Evolutionary conservation across 2,329 filamentous ascomycete species (phyloP).

Genomic region (Acephala macrosclerotiorum): DNA sequence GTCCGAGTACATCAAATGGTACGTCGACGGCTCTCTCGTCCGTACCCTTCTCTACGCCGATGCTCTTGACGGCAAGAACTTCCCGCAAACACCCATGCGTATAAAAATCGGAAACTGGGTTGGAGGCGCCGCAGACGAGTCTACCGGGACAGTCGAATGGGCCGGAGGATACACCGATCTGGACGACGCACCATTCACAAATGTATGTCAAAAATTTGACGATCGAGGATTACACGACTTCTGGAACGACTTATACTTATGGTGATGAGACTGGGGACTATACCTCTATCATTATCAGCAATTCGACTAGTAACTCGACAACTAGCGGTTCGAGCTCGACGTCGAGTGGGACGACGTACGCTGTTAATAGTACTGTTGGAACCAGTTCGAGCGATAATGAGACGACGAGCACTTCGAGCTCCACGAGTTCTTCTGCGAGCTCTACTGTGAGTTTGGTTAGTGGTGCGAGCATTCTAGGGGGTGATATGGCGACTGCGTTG

Average conservation of each 20-base stretch:
- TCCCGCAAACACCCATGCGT: slow-evolving; percentile 79
- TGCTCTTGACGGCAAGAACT: slow-evolving; percentile 66
- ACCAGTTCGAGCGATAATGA: slow-evolving; percentile 12
- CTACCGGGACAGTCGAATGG: slow-evolving; percentile 68
- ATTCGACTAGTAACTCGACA: slow-evolving; percentile 5
- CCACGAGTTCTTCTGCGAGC: neutral
- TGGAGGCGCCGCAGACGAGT: slow-evolving; percentile 61
- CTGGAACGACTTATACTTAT: slow-evolving; percentile 67
- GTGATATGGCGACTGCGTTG: neutral
- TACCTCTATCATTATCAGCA: slow-evolving; percentile 50
- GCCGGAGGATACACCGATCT: slow-evolving; percentile 74
- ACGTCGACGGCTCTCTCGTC: slow-evolving; percentile 70
- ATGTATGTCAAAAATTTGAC: slow-evolving; percentile 74
- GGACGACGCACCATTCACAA: slow-evolving; percentile 66
- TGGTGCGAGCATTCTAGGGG: neutral
- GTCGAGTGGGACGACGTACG: slow-evolving; percentile 16
- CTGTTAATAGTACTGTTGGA: slow-evolving; percentile 19
- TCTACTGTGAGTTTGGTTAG: neutral
- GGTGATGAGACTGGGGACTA: slow-evolving; percentile 65
- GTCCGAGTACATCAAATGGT: slow-evolving; percentile 68
- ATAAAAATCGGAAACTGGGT: slow-evolving; percentile 73
- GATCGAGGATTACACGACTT: slow-evolving; percentile 62
- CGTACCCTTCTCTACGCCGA: slow-evolving; percentile 67
- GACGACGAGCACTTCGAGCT: neutral
- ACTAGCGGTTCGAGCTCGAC: neutral